Evolutionary conservation across 163 green algal species (phyloP).

Genomic region (Chlorella variabilis): DNA sequence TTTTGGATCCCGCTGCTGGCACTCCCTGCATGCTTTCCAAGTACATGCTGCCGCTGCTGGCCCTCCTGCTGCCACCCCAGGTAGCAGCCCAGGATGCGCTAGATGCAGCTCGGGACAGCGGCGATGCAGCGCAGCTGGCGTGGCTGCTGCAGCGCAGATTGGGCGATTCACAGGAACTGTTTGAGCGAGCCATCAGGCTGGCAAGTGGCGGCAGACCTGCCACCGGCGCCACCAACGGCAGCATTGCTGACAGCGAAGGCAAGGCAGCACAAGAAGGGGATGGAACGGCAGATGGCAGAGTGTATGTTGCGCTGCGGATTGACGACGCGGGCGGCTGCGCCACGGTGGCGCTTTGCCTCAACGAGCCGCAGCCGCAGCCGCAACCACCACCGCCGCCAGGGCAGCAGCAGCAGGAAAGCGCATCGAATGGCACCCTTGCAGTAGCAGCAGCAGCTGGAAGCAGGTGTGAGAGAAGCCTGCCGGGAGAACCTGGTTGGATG

Average conservation of each 20-base stretch:
- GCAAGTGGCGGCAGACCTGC: not conserved
- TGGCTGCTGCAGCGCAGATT: not conserved
- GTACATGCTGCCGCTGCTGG: not conserved
- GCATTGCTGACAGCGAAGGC: not conserved
- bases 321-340: no score
- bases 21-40: not conserved
- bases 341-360: no score
- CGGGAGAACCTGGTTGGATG: not conserved
- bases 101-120: conserved; percentile 19
- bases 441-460: not conserved
- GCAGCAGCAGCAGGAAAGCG: not conserved
- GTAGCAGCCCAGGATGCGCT: conserved; percentile 46
- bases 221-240: not conserved
- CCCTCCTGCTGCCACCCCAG: conserved; percentile 7
- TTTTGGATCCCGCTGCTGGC: not conserved
- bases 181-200: conserved; percentile 38
- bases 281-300: not conserved
- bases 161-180: conserved; percentile 37
- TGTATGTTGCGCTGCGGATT: no score
- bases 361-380: not conserved
- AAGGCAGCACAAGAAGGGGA: not conserved
- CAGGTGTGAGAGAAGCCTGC: not conserved
- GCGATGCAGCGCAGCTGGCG: not conserved
- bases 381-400: not conserved
- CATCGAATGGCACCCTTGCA: no score